Conservation (phyloP, 1,139 yeast genomes). For the Lipomyces yarrowii region DNA sequence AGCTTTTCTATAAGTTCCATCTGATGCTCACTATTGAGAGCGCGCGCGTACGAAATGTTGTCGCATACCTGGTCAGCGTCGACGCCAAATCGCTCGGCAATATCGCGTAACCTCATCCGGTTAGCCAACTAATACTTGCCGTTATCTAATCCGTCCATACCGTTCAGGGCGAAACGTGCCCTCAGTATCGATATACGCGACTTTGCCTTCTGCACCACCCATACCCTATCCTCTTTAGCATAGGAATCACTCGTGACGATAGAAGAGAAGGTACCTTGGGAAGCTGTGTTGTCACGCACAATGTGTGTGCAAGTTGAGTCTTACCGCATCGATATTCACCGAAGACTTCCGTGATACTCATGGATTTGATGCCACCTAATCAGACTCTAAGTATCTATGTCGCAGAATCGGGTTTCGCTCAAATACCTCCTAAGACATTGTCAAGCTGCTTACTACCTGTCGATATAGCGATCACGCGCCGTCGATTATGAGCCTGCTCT, state of each 20-base stretch:
- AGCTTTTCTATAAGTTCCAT: conserved; percentile 58
- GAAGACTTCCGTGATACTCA: conserved; percentile 65
- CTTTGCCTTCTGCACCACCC: conserved; percentile 64
- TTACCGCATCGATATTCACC: conserved; percentile 67
- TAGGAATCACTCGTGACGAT: neutral
- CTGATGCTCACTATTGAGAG: conserved; percentile 63
- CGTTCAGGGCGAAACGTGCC: conserved; percentile 55
- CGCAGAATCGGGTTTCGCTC: neutral
- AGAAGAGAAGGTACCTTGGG: conserved; percentile 45
- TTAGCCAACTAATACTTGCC: neutral
- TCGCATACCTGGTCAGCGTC: conserved; percentile 57
- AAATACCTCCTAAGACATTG: conserved; percentile 53
- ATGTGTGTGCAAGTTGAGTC: conserved; percentile 61
- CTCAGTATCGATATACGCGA: conserved; percentile 27
- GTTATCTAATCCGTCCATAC: neutral
- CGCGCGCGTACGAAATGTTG: conserved; percentile 60
- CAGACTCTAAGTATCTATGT: neutral
- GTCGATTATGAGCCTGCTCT: conserved; percentile 53
- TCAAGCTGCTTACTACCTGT: conserved; percentile 61
- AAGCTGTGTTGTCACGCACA: conserved; percentile 61
- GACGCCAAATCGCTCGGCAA: conserved; percentile 57
- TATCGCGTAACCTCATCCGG: conserved; percentile 50
- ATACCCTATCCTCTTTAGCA: conserved; percentile 37
- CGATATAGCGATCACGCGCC: conserved; percentile 51
- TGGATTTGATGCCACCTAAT: conserved; percentile 53